A percentile compares a stretch with the other conserved stretches of the same genome.
Evolutionary conservation across 164 flowering plant species (phyloP).

Genomic region (Dillenia turbinata): DNA sequence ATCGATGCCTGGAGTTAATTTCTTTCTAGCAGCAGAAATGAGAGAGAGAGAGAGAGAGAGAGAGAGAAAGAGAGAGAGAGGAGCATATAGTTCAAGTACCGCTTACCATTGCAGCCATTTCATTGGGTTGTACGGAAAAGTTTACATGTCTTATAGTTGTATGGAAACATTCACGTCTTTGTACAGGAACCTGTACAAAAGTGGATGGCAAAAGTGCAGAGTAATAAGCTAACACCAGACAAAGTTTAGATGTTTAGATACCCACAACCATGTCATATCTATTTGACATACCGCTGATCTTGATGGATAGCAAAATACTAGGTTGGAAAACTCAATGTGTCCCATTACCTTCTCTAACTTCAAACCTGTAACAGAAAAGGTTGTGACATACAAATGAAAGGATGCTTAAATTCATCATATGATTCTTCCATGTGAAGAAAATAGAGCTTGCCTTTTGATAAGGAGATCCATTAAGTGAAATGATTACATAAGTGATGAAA

Average conservation of each 20-base stretch:
- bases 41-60: background rate
- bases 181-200: conserved; percentile 57
- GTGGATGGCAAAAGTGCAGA: too few species aligned
- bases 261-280: too few species aligned
- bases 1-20: background rate
- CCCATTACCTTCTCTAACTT: conserved; percentile 60
- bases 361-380: conserved; percentile 42
- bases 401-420: too few species aligned
- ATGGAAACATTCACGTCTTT: conserved; percentile 58
- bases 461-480: conserved; percentile 84
- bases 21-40: too few species aligned
- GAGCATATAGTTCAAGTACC: background rate
- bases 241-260: too few species aligned
- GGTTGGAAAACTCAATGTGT: conserved; percentile 60
- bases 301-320: conserved; percentile 70
- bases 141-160: too few species aligned
- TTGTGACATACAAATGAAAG: too few species aligned
- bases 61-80: background rate
- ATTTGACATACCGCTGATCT: conserved; percentile 45
- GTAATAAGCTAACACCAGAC: too few species aligned
- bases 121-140: too few species aligned
- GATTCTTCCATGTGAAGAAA: too few species aligned
- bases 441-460: conserved; percentile 60
- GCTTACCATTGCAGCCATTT: conserved; percentile 90
- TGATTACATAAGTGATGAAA: conserved; percentile 86